Evolutionary conservation across 1,284 basidiomycete genomes (phyloP), one percentile per base, ranked within the genome.

Genomic region (Malassezia obtusa): DNA sequence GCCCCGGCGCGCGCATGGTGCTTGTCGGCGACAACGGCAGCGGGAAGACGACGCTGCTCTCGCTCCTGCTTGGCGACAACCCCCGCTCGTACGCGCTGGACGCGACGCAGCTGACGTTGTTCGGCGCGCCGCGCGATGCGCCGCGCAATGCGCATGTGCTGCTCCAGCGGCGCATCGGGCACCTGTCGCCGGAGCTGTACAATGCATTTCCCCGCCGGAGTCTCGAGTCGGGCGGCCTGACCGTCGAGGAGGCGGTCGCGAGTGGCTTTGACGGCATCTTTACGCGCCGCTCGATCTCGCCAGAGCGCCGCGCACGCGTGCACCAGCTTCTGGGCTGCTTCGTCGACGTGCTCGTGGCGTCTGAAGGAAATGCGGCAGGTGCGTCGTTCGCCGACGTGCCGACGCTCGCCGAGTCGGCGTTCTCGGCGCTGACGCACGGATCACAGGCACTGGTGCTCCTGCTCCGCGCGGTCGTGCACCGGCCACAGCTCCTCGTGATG

Each of bases 41-140:
- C 0, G 92, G 92, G 1, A 98, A 98, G 77, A 92, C 91, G 0
- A 96, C 92, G 0, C 81, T 96, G 1, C 79, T 95, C n/a, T 84
- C 91, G 4, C 75, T 96, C 30, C 77, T 98, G 33, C 87, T 89
- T 0, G 92, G 92, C 22, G 89, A 92, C 66, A 92, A 96, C 74
- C 91, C 92, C 0, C 87, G 88, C 59, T 92, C 90, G 0, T 96
- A 85, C 76, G 75, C 77, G 75, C 77, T 83, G 47, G 74, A 76
- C 0, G 44, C 74, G 2, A 19, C 31, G 10, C 51, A 57, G 14
- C 60, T 69, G 5, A 47, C 54, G 4, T 54, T 73, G 36, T 71
- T 68, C 46, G 59, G 60, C 0, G 38, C 57, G 6, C 51, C 67
- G 5, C 61, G 70, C n/a, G 60, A 61, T 32, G 63, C 62, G 7